Evolutionary conservation across 2,329 filamentous ascomycete genomes (phyloP), one percentile per base, ranked within the genome.

Genomic region (Colletotrichum musae): DNA sequence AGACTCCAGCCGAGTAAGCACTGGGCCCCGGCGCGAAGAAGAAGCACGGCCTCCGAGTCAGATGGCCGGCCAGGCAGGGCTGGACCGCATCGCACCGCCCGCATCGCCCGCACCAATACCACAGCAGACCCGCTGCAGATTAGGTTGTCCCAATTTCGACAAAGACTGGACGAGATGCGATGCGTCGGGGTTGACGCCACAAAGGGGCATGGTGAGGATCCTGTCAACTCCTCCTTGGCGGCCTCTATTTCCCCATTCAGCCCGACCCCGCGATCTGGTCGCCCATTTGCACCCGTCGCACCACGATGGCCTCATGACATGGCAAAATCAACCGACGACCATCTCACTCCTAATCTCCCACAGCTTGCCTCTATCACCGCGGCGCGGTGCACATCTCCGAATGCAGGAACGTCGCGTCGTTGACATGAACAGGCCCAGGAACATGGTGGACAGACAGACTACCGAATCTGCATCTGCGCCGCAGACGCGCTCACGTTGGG

Each of bases 281-380:
- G 28, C 12, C 32, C 43, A 45, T 45, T 41, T 43, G 24, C 32
- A 24, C 47, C 24, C 12, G 62, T 67, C 57, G 57, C 56, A 57
- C 62, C 62, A 52, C 62, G 66, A 69, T 66, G 50, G 62, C 66
- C 43, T 60, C 62, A 69, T 60, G 15, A 41, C 21, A 60, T 32
- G 15, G 24, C 36, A 56, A 32, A 32, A 51, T 61, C 41, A 57
- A 61, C 56, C 67, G 56, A 70, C 50, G 24, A 47, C 45, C 45
- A 48, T 48, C 36, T 21, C 48, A 57, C 36, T 36, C 7, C 50
- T 47, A 43, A 43, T 51, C 43, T 66, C 24, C 32, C 32, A 36
- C 10, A 36, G 32, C 32, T 36, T 36, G 32, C 32, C 32, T 36
- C 32, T 36, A 36, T 36, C 32, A 36, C 32, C 32, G 9, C 28